These are phyloP conservation scores for Periconia macrospinosa DNA, from an alignment of 2,329 filamentous ascomycete genomes.

Conservation along the genomic window DNA sequence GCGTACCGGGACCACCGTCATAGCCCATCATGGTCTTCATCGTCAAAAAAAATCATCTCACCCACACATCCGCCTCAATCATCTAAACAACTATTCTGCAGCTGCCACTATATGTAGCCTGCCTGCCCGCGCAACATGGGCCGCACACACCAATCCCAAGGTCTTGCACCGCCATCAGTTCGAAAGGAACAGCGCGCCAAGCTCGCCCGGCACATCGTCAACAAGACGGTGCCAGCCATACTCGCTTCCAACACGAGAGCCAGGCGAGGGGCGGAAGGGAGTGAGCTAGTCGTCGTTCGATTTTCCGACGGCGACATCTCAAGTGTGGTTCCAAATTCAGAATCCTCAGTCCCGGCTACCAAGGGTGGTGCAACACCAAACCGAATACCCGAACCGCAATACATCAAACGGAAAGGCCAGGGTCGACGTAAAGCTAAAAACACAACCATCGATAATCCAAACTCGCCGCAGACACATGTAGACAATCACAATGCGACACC, in stretches of 20 bases:
- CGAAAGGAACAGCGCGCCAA: constrained; percentile 52
- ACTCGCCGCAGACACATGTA: neutral
- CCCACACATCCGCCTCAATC: too few species aligned
- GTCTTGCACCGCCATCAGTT: constrained; percentile 40
- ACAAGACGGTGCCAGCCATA: constrained; percentile 61
- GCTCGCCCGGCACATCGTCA: constrained; percentile 59
- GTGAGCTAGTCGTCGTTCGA: constrained; percentile 55
- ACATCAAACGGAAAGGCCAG: constrained; percentile 39
- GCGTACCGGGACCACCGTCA: neutral
- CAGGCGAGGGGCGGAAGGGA: constrained; percentile 55
- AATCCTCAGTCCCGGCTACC: neutral
- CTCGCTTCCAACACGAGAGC: constrained; percentile 58
- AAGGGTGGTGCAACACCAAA: constrained; percentile 3
- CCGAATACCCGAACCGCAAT: constrained; percentile 15
- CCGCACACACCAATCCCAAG: constrained; percentile 38
- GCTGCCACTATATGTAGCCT: too few species aligned
- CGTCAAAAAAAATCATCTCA: neutral
- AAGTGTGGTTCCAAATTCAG: too few species aligned
- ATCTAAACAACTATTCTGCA: neutral
- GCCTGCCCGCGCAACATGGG: constrained; percentile 38
- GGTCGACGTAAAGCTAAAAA: constrained; percentile 31
- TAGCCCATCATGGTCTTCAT: neutral
- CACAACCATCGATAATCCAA: neutral
- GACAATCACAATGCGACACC: neutral
- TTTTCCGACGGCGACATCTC: too few species aligned